Evolutionary conservation across 345 rosid genomes (phyloP).

Genomic region (Leavenworthia alabamica): DNA sequence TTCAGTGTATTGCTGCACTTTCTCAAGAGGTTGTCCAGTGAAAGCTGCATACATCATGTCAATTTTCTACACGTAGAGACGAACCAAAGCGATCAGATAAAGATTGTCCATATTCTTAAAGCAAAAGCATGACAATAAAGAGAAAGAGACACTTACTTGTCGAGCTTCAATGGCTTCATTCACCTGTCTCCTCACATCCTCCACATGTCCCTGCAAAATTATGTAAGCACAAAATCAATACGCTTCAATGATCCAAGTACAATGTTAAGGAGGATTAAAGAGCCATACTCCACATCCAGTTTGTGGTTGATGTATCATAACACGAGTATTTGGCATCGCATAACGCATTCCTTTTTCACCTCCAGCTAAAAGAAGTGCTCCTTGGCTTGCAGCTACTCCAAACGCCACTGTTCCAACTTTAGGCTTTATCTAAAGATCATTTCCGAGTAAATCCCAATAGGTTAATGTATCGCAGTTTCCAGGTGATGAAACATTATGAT

Average conservation of each 20-base stretch:
- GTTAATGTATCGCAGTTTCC: background rate
- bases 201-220: slow-evolving; percentile 64
- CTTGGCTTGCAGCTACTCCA: slow-evolving; percentile 96
- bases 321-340: slow-evolving; percentile 91
- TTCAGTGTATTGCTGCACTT: slow-evolving; percentile 75
- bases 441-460: background rate
- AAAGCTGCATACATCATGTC: slow-evolving; percentile 83
- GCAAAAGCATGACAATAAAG: background rate
- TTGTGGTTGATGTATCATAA: slow-evolving; percentile 92
- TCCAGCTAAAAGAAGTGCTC: slow-evolving; percentile 87
- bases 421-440: slow-evolving; percentile 64
- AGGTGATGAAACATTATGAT: background rate
- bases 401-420: slow-evolving; percentile 93
- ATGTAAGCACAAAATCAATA: background rate
- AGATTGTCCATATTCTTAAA: background rate
- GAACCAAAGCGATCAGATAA: slow-evolving; percentile 5
- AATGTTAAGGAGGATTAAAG: background rate
- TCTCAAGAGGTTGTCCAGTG: slow-evolving; percentile 79
- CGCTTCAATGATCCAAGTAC: background rate
- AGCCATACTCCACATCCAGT: slow-evolving; percentile 79
- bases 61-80: slow-evolving; percentile 56
- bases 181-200: slow-evolving; percentile 83
- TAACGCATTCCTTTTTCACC: slow-evolving; percentile 97
- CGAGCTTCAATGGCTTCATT: slow-evolving; percentile 81
- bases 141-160: slow-evolving; percentile 47